These are phyloP conservation scores for Umbelopsis isabellina DNA, from an alignment of 192 early-diverging fungal genomes.

Conservation along the genomic window DNA sequence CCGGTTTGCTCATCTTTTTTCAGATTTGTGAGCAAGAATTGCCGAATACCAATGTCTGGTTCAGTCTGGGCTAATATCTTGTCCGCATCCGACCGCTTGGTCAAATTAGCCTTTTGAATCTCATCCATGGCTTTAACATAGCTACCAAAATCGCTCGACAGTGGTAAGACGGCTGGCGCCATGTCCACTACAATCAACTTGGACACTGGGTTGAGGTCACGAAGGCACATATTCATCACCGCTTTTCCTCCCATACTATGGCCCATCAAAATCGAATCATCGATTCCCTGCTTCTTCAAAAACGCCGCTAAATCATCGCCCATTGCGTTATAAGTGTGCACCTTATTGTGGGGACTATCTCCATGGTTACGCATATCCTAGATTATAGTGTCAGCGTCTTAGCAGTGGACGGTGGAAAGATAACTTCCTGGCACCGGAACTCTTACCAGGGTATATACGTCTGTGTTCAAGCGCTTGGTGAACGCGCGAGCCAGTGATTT, in stretches of 20 bases:
- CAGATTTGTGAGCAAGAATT: constrained; percentile 93
- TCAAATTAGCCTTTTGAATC: constrained; percentile 51
- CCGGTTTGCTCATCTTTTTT: constrained; percentile 52
- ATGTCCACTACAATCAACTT: constrained; percentile 74
- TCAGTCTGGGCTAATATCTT: constrained; percentile 53
- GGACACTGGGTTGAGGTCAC: constrained; percentile 49
- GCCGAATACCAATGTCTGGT: constrained; percentile 60
- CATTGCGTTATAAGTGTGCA: constrained; percentile 81
- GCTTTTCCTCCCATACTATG: constrained; percentile 93
- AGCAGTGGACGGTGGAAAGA: neutral
- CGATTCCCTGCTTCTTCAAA: constrained; percentile 59
- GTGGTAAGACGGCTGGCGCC: constrained; percentile 54
- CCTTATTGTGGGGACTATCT: constrained; percentile 71
- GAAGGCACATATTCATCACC: constrained; percentile 70
- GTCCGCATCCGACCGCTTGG: constrained; percentile 66
- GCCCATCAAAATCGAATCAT: constrained; percentile 70
- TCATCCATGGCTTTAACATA: constrained; percentile 64
- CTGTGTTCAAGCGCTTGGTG: constrained; percentile 58
- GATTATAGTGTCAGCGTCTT: neutral
- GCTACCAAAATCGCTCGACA: constrained; percentile 57
- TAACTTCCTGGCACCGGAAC: no score
- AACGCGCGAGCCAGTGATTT: constrained; percentile 79
- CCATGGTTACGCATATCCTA: constrained; percentile 95
- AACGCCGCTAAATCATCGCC: constrained; percentile 75
- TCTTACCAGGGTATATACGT: constrained; percentile 67